These are phyloP conservation scores for Chaetomium sp. DNA, from an alignment of 2,329 filamentous ascomycete genomes.

Conservation along the genomic window DNA sequence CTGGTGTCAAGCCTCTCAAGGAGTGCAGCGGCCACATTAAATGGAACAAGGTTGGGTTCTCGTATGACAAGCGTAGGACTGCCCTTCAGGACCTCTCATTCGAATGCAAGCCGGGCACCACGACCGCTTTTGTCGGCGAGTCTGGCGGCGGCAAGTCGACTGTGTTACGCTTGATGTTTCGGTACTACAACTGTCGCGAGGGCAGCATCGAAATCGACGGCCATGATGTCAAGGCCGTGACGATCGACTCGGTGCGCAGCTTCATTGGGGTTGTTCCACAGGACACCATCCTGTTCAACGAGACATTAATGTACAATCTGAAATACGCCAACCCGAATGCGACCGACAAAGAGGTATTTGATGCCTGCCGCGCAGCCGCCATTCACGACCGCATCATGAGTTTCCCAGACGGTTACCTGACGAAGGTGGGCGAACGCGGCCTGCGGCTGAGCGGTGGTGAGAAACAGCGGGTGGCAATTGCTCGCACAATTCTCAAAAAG, in stretches of 20 bases:
- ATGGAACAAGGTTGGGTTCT: conserved; percentile 85
- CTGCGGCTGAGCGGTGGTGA: conserved; percentile 54
- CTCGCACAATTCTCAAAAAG: conserved; percentile 61
- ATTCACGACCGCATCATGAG: conserved; percentile 49
- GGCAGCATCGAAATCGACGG: conserved; percentile 82
- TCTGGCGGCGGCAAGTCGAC: conserved; percentile 97
- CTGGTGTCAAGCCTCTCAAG: conserved; percentile 55
- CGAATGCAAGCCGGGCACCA: conserved; percentile 80
- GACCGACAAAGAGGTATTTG: conserved; percentile 42
- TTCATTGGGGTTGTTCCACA: conserved; percentile 96
- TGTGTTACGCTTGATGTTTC: conserved; percentile 89
- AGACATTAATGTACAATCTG: conserved; percentile 50
- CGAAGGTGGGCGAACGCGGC: conserved; percentile 47
- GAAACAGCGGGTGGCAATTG: conserved; percentile 54
- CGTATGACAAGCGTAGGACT: conserved; percentile 80
- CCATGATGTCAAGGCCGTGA: conserved; percentile 74
- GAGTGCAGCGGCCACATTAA: conserved; percentile 73
- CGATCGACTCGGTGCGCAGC: conserved; percentile 84
- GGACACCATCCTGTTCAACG: conserved; percentile 68
- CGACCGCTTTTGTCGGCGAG: conserved; percentile 91
- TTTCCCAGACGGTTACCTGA: conserved; percentile 48
- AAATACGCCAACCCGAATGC: conserved; percentile 45
- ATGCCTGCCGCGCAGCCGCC: conserved; percentile 46
- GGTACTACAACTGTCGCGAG: conserved; percentile 82
- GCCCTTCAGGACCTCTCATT: conserved; percentile 81